Evolutionary conservation across 2,329 filamentous ascomycete species (phyloP), one percentile per base, ranked within the genome.

Genomic region (Sordariomycetes sp.): DNA sequence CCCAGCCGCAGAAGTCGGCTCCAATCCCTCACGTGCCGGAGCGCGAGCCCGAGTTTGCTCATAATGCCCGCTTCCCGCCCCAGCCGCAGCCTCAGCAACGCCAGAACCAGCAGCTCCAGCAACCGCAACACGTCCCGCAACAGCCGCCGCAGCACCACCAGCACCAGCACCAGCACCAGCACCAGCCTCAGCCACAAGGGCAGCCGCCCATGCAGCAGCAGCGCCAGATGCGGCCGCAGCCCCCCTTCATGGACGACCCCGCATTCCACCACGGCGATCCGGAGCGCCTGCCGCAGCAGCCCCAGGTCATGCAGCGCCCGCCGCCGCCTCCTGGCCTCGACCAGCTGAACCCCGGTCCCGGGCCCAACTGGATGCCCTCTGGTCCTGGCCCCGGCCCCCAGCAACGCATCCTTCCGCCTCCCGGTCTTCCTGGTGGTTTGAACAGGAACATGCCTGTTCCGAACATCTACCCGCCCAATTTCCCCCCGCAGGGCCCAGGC

Each of bases 251-350:
- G 62, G 77, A 83, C 17, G 79, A 81, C 17, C 50, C 34, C 34
- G 68, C 73, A 25, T 79, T 78, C 64, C 76, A 76, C 57, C 74
- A 72, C 54, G 67, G 69, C 15, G 76, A 81, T 32, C 69, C 68
- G 25, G 78, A 81, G 50, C 73, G 74, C 42, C 72, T 72, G 28
- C 75, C 74, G 58, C 79, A 81, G 4, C 79, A 81, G 3, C 84
- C 81, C 3, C 82, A 85, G 65, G 85, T 86, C 56, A 68, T 86
- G 24, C 82, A 85, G 67, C 79, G 82, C 6, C 81, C 80, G n/a
- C 80, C 77, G 5, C 78, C 76, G 1, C 78, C 77, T 20, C 80
- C 80, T 2, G 82, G 82, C 8, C 69, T 86, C 48, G 81, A 84
- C 52, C 78, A 80, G 63, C 78, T 85, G 70, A 54, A 22, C 34